Percentiles rank a stretch among this genome's conserved stretches.
phyloP scores from a whole-genome alignment of 345 rosid genomes.

The Arabis alpina region DNA sequence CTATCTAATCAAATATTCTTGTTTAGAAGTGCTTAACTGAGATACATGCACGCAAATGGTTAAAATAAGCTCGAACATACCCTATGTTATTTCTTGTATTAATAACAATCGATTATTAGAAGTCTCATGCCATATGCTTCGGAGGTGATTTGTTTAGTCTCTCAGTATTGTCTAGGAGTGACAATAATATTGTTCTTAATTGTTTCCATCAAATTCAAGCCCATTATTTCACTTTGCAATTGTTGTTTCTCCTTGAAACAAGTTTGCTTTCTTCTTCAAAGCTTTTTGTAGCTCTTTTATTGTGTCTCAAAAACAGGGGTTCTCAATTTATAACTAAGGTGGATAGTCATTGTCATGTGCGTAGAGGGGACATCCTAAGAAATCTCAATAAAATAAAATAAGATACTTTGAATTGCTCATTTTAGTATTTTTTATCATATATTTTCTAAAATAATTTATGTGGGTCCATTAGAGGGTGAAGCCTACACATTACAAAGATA shows the following conservation, averaged over 20 bases:
- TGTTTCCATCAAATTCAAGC: neutral
- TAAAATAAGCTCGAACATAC: neutral
- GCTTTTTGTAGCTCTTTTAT: slow-evolving; percentile 38
- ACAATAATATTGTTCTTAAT: slow-evolving; percentile 1
- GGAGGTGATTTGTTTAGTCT: neutral
- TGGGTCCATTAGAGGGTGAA: slow-evolving; percentile 33
- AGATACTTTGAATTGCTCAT: slow-evolving; percentile 18
- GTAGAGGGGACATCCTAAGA: slow-evolving; percentile 43
- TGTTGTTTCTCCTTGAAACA: slow-evolving; percentile 7
- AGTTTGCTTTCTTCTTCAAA: slow-evolving; percentile 28
- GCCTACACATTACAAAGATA: slow-evolving; percentile 39
- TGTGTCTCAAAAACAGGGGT: slow-evolving; percentile 41
- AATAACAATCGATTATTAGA: neutral
- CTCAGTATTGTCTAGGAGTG: neutral
- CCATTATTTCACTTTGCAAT: neutral
- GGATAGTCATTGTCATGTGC: slow-evolving; percentile 40
- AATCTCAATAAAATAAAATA: slow-evolving; percentile 6
- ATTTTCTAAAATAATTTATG: slow-evolving; percentile 4
- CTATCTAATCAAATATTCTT: no score
- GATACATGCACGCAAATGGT: neutral
- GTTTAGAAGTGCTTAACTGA: no score
- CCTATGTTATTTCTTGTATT: neutral
- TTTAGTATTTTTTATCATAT: slow-evolving; percentile 1
- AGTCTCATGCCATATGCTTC: neutral
- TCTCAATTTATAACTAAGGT: slow-evolving; percentile 30